These are phyloP conservation scores for Laburnicola sp. DNA, from an alignment of 2,329 filamentous ascomycete species.

Conservation along the genomic window DNA sequence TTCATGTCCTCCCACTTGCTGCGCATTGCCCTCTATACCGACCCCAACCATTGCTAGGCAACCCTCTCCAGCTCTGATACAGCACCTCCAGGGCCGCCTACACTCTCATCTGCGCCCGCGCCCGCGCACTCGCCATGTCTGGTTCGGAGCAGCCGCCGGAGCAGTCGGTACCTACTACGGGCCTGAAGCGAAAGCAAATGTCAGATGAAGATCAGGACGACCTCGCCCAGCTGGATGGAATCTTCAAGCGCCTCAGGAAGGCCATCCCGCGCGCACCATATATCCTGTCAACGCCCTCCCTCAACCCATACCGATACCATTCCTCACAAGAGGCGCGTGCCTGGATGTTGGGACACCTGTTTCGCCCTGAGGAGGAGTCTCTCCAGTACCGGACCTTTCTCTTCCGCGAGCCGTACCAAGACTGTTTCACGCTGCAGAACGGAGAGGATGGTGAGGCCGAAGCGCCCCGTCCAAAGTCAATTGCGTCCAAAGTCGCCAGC, in stretches of 20 bases:
- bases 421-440: constrained; percentile 53
- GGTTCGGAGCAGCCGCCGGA: constrained; percentile 29
- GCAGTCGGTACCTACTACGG: constrained; percentile 29
- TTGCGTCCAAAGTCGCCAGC: constrained; percentile 43
- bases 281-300: constrained; percentile 52
- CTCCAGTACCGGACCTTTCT: constrained; percentile 66
- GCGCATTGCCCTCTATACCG: not conserved
- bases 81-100: not conserved
- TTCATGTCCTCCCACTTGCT: constrained; percentile 17
- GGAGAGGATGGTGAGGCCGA: constrained; percentile 59
- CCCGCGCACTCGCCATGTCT: constrained; percentile 38
- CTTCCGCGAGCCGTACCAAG: constrained; percentile 58
- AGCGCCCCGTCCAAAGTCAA: constrained; percentile 44
- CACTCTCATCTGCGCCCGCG: not conserved
- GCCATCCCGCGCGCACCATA: constrained; percentile 51
- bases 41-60: constrained; percentile 9
- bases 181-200: constrained; percentile 32
- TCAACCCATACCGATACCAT: constrained; percentile 49
- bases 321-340: constrained; percentile 46
- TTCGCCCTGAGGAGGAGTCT: constrained; percentile 58
- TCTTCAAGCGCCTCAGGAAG: constrained; percentile 50
- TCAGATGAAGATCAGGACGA: constrained; percentile 41
- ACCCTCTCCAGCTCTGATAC: not conserved
- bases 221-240: constrained; percentile 45
- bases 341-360: constrained; percentile 56